Conservation (phyloP, 2,329 filamentous ascomycete species). For the Catunica adiposa region DNA sequence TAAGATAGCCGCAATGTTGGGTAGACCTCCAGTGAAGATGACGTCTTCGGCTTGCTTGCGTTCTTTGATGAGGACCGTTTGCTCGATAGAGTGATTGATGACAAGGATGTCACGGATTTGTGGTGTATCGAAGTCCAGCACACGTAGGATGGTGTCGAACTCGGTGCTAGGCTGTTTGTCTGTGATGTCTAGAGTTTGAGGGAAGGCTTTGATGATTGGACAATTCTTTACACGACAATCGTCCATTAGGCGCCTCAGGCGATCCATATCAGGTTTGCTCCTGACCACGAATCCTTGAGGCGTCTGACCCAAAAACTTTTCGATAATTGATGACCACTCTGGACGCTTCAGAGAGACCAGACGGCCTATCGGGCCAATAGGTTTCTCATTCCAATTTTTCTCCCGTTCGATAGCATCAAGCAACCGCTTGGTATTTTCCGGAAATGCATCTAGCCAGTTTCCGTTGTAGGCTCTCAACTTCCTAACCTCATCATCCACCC, state of each 20-base stretch:
- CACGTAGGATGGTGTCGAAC: conserved; percentile 63
- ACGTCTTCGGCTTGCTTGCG: conserved; percentile 49
- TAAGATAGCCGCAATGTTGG: conserved; percentile 59
- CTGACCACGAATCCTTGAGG: conserved; percentile 70
- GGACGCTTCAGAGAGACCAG: conserved; percentile 62
- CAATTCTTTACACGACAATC: conserved; percentile 30
- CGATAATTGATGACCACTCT: conserved; percentile 69
- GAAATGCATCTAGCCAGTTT: conserved; percentile 47
- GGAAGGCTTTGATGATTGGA: conserved; percentile 48
- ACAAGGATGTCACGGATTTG: conserved; percentile 67
- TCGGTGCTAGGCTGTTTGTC: conserved; percentile 56
- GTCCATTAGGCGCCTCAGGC: conserved; percentile 49
- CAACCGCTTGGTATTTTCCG: conserved; percentile 43
- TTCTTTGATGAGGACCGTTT: conserved; percentile 59
- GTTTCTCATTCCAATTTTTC: conserved; percentile 48
- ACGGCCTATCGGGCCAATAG: conserved; percentile 69
- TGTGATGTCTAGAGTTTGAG: conserved; percentile 37
- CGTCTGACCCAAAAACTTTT: conserved; percentile 52
- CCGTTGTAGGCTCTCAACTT: conserved; percentile 26
- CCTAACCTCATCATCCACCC: conserved; percentile 17
- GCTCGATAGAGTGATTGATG: conserved; percentile 69
- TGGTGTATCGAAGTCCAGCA: conserved; percentile 67
- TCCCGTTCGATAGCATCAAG: conserved; percentile 56
- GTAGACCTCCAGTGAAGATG: conserved; percentile 47
- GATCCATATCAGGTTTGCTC: conserved; percentile 56